Evolutionary conservation across 768 basidiomycete genomes (phyloP), one percentile per base, ranked within the genome.

Genomic region (Lactarius hatsudake): DNA sequence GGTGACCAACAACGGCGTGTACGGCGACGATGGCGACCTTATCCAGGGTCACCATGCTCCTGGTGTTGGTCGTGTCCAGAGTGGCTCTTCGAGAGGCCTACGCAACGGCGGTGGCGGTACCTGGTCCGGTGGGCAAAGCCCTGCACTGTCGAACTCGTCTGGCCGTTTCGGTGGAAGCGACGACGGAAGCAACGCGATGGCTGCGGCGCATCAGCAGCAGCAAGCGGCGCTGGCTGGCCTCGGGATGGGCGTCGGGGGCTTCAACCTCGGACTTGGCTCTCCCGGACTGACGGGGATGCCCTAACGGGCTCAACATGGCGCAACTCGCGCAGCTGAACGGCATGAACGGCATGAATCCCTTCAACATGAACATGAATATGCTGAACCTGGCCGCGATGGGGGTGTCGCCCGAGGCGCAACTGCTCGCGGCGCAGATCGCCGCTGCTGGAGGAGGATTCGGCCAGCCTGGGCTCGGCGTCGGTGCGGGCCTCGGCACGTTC

Each of bases 351-450:
- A 83, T 94, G 76, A 79, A 76, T 56, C 78, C 83, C 10, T 80
- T 81, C 71, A 87, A 87, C 75, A 86, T n/a, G 84, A 88, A 86
- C 72, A 80, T 73, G 74, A 72, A 71, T 73, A 86, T 92, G 87
- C 81, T 91, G 70, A 83, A 83, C 51, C 76, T 83, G 62, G 85
- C 83, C 70, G 87, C 87, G 58, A 90, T 91, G 89, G 88, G 88
- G n/a, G 80, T 91, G 75, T 83, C 89, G 26, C 90, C 93, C 26
- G 91, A 94, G 78, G 86, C 88, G 26, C 93, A 94, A 79, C 79
- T 95, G 62, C 84, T 94, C 69, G 89, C 91, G 20, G 90, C 93
- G 64, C 91, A 93, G 81, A 90, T 93, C 84, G 90, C 90, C 51
- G 88, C 88, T 65, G 66, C 66, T 40, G 66, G 66, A 7, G 84